Percentiles rank a stretch among this genome's conserved stretches.
Evolutionary conservation across 139 green algal species (phyloP).

Genomic region (Volvox reticuliferus): DNA sequence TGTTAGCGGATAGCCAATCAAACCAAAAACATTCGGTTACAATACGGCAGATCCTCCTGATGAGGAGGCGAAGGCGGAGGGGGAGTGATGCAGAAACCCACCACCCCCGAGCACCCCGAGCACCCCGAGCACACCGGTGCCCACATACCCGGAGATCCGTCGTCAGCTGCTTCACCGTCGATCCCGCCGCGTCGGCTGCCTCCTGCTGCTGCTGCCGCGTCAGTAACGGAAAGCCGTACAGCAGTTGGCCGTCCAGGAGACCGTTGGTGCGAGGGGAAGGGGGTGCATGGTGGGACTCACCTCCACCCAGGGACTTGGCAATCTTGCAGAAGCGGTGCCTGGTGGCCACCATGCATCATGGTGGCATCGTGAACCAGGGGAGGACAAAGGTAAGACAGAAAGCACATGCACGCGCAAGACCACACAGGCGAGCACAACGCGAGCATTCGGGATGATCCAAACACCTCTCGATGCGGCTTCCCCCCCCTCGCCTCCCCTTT

Average conservation of each 20-base stretch:
- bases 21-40: too few relatives aligned
- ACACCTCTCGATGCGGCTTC: too few relatives aligned
- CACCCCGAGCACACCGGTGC: not conserved
- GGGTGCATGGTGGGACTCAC: conserved; percentile 17
- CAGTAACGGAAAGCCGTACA: conserved; percentile 61
- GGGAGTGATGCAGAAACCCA: too few relatives aligned
- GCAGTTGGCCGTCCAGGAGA: conserved; percentile 76
- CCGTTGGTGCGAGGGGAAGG: conserved; percentile 27
- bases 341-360: not conserved
- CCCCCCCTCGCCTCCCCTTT: too few relatives aligned
- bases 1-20: too few relatives aligned
- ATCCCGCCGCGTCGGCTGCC: not conserved
- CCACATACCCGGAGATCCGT: not conserved
- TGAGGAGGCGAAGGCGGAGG: too few relatives aligned
- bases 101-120: too few relatives aligned
- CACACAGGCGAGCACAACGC: too few relatives aligned
- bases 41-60: too few relatives aligned
- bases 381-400: too few relatives aligned
- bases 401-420: too few relatives aligned
- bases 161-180: not conserved
- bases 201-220: not conserved
- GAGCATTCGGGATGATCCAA: not conserved
- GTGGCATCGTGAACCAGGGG: too few relatives aligned
- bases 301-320: conserved; percentile 51
- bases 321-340: conserved; percentile 58